Evolutionary conservation across 2,329 filamentous ascomycete species (phyloP).

Genomic region (Waltergamsia citrina): DNA sequence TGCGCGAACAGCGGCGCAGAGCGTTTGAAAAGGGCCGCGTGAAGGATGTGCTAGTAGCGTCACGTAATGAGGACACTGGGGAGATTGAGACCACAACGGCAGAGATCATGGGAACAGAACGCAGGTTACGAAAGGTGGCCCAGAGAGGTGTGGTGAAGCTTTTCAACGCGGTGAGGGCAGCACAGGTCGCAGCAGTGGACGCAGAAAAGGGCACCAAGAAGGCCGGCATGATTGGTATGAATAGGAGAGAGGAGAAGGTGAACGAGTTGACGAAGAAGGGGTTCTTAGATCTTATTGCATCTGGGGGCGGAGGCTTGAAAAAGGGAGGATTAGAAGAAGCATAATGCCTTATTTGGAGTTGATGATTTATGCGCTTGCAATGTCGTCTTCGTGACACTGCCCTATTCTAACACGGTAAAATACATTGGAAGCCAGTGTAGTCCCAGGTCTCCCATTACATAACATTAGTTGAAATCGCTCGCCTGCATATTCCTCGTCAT

Average conservation of each 20-base stretch:
- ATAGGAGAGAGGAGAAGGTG: constrained; percentile 74
- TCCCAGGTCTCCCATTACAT: not conserved
- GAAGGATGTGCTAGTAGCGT: constrained; percentile 67
- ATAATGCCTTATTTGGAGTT: constrained; percentile 18
- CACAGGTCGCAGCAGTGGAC: constrained; percentile 80
- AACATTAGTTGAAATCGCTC: constrained; percentile 60
- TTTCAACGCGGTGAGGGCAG: constrained; percentile 89
- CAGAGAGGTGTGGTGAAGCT: constrained; percentile 91
- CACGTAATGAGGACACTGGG: constrained; percentile 41
- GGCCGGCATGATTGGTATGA: constrained; percentile 69
- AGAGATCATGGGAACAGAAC: constrained; percentile 61
- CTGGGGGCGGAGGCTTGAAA: constrained; percentile 49
- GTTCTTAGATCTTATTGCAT: constrained; percentile 82
- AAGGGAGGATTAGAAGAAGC: constrained; percentile 51
- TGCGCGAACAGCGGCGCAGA: constrained; percentile 71
- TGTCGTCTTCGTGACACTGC: too few relatives aligned
- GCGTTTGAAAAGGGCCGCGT: constrained; percentile 81
- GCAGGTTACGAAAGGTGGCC: constrained; percentile 73
- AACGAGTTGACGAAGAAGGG: constrained; percentile 97
- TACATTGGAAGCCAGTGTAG: not conserved
- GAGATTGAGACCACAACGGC: constrained; percentile 35
- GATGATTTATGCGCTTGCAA: too few relatives aligned
- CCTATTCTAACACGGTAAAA: too few relatives aligned
- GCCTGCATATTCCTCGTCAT: constrained; percentile 97
- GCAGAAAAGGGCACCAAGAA: constrained; percentile 61